Base-by-base conservation (phyloP, 2,329 filamentous ascomycete species). In the Pseudogymnoascus sp. region DNA sequence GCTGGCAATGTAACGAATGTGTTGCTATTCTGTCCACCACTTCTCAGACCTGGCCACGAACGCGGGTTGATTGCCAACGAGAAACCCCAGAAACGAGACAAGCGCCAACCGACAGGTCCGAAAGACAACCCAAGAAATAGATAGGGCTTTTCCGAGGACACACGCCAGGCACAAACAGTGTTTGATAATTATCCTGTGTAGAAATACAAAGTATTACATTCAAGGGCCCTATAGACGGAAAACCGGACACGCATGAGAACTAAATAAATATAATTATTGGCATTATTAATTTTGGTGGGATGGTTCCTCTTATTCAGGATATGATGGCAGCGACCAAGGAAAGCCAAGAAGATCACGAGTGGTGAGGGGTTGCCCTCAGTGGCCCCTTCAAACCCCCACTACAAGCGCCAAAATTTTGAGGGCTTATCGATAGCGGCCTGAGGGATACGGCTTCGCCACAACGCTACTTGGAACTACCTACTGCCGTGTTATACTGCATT, bases 341-440 rank as follows among this genome's bases (percentile, higher is more conserved):
- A 57, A 57, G 50, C 50, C 50, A 57, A 57, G 50, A 19, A n/a
- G 35, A 15, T 35, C n/a, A 57, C 50, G 50, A 28, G 50, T 26
- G 28, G 50, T 57, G 50, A 57, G 50, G 50, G 50, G 50, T 57
- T 57, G 50, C 50, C 50, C 50, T 57, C 50, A 57, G 50, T 57
- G 50, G 47, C 8, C 47, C n/a, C 3, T 57, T 28, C n/a, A n/a
- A 57, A 57, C 50, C 50, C 47, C 50, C 50, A 57, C 50, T n/a
- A 57, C 50, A 57, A 57, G 50, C 50, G 50, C 50, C 50, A 33
- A 57, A 57, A 21, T 21, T 35, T 35, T 33, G n/a, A 35, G 28
- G 28, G 50, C 50, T 57, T 57, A 57, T 57, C 50, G 50, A 57
- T 57, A 57, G 50, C 50, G 50, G 50, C 50, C 50, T 57, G 28